Percentiles rank a stretch among this genome's conserved stretches.
Conservation (phyloP, 2,329 filamentous ascomycete species). For the Monosporascus sp. region DNA sequence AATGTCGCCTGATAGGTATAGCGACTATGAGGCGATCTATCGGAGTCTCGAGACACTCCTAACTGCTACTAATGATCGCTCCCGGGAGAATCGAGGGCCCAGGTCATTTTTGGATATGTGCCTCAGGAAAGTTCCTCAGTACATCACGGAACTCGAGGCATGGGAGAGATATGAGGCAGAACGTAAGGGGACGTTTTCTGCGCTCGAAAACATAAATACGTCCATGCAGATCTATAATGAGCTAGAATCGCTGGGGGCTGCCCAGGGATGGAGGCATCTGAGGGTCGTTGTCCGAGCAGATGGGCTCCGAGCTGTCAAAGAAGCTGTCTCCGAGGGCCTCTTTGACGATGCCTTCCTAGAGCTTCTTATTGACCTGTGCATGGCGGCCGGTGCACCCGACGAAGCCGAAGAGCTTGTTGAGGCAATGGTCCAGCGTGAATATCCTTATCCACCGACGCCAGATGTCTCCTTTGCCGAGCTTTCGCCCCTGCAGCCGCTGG, state of each 20-base stretch:
- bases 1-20: conserved; percentile 23
- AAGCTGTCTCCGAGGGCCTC: conserved; percentile 36
- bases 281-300: conserved; percentile 41
- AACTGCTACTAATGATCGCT: conserved; percentile 28
- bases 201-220: conserved; percentile 30
- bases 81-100: conserved; percentile 16
- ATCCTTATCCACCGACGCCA: conserved; percentile 28
- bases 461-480: conserved; percentile 25
- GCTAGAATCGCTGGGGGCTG: conserved; percentile 38
- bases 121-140: conserved; percentile 41
- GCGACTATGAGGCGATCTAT: conserved; percentile 40
- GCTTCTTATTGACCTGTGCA: conserved; percentile 37
- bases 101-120: conserved; percentile 44
- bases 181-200: conserved; percentile 29
- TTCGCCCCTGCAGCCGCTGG: conserved; percentile 24
- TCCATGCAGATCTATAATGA: conserved; percentile 43
- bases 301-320: conserved; percentile 35
- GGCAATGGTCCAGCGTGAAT: conserved; percentile 28
- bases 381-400: conserved; percentile 24
- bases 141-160: conserved; percentile 39
- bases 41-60: conserved; percentile 39
- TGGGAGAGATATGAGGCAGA: conserved; percentile 34
- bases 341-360: conserved; percentile 34
- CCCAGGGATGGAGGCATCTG: conserved; percentile 40
- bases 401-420: conserved; percentile 39